Evolutionary conservation across 176 grass and related monocot genomes (phyloP), one percentile per base, ranked within the genome.

Genomic region (Echinochloa phyllopogon): DNA sequence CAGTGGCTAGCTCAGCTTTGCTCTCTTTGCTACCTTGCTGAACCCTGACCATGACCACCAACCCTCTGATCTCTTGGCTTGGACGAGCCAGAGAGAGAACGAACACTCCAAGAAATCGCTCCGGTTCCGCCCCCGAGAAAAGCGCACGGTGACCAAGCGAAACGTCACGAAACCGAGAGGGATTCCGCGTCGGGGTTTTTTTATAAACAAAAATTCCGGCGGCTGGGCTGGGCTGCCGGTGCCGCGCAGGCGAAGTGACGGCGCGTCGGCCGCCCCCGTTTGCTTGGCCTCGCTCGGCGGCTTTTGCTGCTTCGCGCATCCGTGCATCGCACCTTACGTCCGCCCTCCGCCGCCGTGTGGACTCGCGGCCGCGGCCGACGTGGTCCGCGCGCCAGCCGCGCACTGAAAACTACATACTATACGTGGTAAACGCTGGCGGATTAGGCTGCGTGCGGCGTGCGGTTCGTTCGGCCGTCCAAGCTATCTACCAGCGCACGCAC

Each of bases 321-420:
- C 66, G 48, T 59, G 69, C 87, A 69, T 76, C 82, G 75, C 61
- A 43, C 16, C 33, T 89, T 52, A 89, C 71, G 76, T 75, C 62
- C 52, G 67, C 74, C 57, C 1, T n/a, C 1, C 29, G 82, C 59
- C 51, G 80, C 55, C 48, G 59, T 66, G 59, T 57, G 78, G 14
- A 37, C 65, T 58, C 24, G 25, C 38, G 20, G 23, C 38, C 6
- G 65, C 21, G 6, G 27, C 21, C 72, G 53, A 76, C 83, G 77
- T 76, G 87, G 83, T 25, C 17, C 0, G 13, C 62, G 5, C 64
- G 18, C 24, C 44, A 36, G 53, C 83, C 88, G 55, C 65, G 72
- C 38, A 20, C n/a, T 49, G 29, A 33, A 77, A 4, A 37, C 44
- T 5, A 43, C n/a, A n/a, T n/a, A n/a, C n/a, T n/a, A n/a, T n/a